Evolutionary conservation across 106 monocot species (phyloP), one percentile per base, ranked within the genome.

Genomic region (Amphibolis antarctica): DNA sequence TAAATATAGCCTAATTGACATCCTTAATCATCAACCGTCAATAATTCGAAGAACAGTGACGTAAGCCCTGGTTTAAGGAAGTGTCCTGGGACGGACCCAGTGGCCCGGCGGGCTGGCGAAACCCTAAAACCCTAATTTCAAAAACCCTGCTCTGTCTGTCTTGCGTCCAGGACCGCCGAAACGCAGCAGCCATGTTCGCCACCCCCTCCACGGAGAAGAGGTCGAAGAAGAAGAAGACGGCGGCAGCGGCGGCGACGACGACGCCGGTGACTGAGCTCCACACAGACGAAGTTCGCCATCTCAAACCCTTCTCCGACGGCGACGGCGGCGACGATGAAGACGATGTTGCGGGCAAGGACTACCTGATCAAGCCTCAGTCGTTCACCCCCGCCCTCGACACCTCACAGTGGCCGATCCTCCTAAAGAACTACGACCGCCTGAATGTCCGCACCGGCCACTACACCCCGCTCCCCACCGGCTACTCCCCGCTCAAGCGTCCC

Each of bases 361-460:
- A 66, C 79, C 45, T 80, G 1, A 93, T 93, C 60, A 93, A 93
- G 56, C 88, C 92, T 25, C 87, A 88, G 15, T 67, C 85, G 9
- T 68, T 78, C 53, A 78, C 75, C 14, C 88, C 88, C 0, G 0
- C 74, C 18, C 59, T 84, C 65, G 92, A 93, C 65, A 87, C 92
- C 55, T 85, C 92, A 12, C 54, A 28, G 9, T 93, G 92, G 92
- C 92, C 88, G 24, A 68, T 93, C 67, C 78, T 93, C 19, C 82
- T 93, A 31, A 93, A 88, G 80, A 88, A 93, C 85, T 93, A 93
- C 80, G 70, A 70, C 54, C 84, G 75, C 25, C 85, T 93, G 49
- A 93, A 88, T 69, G 92, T 93, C 44, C 92, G 92, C n/a, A 85
- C 92, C 4, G 92, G 92, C 29, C 92, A 93, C 72, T 93, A 88